phyloP scores from a whole-genome alignment of 1,139 yeast genomes.

The Debaryomyces subglobosus region DNA sequence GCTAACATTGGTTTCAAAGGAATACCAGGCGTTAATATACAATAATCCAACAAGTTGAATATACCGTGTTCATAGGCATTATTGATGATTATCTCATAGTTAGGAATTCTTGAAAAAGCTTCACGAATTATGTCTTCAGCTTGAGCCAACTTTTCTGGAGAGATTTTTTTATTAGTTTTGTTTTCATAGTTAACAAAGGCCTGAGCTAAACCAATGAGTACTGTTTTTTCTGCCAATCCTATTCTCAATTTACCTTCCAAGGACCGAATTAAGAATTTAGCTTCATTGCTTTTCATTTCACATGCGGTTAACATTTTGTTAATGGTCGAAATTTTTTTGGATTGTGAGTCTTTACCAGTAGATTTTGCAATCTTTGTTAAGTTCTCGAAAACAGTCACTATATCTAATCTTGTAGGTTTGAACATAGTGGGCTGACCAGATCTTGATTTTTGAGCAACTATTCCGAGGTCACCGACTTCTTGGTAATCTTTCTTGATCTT shows the following conservation, averaged over 20 bases:
- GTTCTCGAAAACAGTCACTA: slow-evolving; percentile 70
- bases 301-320: slow-evolving; percentile 86
- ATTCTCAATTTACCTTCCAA: slow-evolving; percentile 91
- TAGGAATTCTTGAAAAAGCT: slow-evolving; percentile 90
- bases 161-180: slow-evolving; percentile 22
- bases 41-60: slow-evolving; percentile 61
- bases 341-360: slow-evolving; percentile 85
- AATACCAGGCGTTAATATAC: slow-evolving; percentile 85
- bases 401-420: slow-evolving; percentile 80
- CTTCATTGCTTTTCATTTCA: slow-evolving; percentile 69
- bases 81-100: slow-evolving; percentile 75
- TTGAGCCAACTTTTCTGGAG: slow-evolving; percentile 45
- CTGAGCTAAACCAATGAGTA: slow-evolving; percentile 79
- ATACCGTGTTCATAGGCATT: slow-evolving; percentile 72
- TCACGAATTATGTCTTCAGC: slow-evolving; percentile 85
- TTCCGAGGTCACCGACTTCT: slow-evolving; percentile 86
- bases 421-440: slow-evolving; percentile 91
- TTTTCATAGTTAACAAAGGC: slow-evolving; percentile 70
- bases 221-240: slow-evolving; percentile 93
- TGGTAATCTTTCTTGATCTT: slow-evolving; percentile 77
- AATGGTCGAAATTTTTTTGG: slow-evolving; percentile 72
- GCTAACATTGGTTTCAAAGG: slow-evolving; percentile 99
- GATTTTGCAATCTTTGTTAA: slow-evolving; percentile 76
- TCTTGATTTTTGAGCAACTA: slow-evolving; percentile 83
- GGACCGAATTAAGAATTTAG: slow-evolving; percentile 86